A percentile compares a stretch with the other conserved stretches of the same genome.
These are phyloP conservation scores for Cladosporium cucumerinum DNA, from an alignment of 2,329 filamentous ascomycete genomes.

Conservation along the genomic window DNA sequence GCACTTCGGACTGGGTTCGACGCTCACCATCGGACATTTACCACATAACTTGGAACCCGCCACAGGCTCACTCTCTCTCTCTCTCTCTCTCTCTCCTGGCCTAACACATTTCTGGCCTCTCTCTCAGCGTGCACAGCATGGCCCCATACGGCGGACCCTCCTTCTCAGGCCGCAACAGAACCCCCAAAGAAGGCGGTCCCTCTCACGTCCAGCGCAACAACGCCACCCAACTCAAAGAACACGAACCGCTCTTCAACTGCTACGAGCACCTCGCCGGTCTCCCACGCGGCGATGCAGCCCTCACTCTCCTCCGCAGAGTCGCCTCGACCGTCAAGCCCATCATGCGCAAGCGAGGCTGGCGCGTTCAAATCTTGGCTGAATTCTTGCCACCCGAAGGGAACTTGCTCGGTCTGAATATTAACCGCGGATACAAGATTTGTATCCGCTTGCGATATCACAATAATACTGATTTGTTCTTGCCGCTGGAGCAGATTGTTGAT, in stretches of 20 bases:
- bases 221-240: slow-evolving; percentile 41
- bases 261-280: slow-evolving; percentile 50
- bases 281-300: slow-evolving; percentile 44
- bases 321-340: slow-evolving; percentile 91
- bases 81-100: neutral
- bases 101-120: neutral
- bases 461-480: slow-evolving; percentile 73
- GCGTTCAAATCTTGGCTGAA: slow-evolving; percentile 73
- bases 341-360: slow-evolving; percentile 84
- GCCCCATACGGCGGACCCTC: slow-evolving; percentile 19
- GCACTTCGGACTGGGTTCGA: neutral
- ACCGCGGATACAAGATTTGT: slow-evolving; percentile 73
- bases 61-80: neutral
- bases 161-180: slow-evolving; percentile 26
- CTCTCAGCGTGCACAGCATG: neutral
- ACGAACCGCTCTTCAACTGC: slow-evolving; percentile 47
- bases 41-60: neutral
- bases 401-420: slow-evolving; percentile 76
- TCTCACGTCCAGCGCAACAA: slow-evolving; percentile 33
- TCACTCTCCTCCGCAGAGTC: slow-evolving; percentile 68
- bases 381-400: slow-evolving; percentile 75
- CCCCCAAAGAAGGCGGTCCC: slow-evolving; percentile 30
- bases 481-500: slow-evolving; percentile 75
- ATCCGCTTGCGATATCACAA: slow-evolving; percentile 74
- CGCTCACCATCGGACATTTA: neutral